Conservation (phyloP, 176 grass and related monocot species). For the Avena sativa region DNA sequence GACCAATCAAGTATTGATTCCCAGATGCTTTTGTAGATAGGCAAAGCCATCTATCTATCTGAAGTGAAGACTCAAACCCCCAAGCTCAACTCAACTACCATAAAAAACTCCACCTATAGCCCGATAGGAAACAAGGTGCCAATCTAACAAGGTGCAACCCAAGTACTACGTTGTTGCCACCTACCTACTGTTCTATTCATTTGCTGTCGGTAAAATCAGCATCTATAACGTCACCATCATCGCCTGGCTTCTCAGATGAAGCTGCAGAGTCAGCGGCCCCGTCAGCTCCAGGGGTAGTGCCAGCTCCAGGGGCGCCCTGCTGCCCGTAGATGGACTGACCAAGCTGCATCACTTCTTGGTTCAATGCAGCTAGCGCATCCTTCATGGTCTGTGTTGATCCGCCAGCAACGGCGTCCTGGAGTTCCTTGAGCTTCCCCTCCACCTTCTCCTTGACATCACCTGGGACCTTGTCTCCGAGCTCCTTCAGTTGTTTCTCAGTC, state of each 20-base stretch:
- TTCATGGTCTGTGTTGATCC: conserved; percentile 62
- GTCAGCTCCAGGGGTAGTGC: conserved; percentile 53
- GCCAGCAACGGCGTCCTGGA: conserved; percentile 53
- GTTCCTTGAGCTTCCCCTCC: conserved; percentile 59
- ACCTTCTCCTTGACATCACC: conserved; percentile 64
- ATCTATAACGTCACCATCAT: conserved; percentile 63
- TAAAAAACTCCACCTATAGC: conserved; percentile 35
- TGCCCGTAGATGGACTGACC: conserved; percentile 71
- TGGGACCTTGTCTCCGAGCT: conserved; percentile 75
- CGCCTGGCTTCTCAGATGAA: conserved; percentile 51
- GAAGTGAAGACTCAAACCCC: background rate
- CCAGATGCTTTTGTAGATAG: background rate
- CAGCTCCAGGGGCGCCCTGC: conserved; percentile 51
- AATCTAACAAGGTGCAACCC: conserved; percentile 35
- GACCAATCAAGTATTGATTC: background rate
- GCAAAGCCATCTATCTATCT: background rate
- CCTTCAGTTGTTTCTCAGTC: conserved; percentile 86
- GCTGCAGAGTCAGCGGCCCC: conserved; percentile 29
- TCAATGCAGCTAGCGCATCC: conserved; percentile 60
- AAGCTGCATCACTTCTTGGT: conserved; percentile 88
- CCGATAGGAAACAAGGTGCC: conserved; percentile 29
- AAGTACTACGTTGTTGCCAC: conserved; percentile 11
- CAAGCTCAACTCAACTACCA: background rate
- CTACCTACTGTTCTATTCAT: conserved; percentile 15
- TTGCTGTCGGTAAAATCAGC: conserved; percentile 80